Base-by-base conservation (phyloP, 176 grass and related monocot genomes). In the Eragrostis curvula region DNA sequence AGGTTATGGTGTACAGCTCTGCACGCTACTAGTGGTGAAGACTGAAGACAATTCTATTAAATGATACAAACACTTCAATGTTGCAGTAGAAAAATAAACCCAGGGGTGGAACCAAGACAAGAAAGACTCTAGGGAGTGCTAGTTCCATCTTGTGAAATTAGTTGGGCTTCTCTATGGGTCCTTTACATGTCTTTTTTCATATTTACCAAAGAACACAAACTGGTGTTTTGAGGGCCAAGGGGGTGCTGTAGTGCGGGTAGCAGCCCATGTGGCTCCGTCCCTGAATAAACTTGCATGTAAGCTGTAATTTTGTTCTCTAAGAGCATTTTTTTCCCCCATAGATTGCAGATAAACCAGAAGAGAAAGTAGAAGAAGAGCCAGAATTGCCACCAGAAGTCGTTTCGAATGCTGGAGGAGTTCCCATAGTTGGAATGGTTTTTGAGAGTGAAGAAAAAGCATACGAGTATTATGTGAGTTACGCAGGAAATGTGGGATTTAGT, bases 341-440 rank as follows among this genome's bases (percentile, higher is more conserved):
- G 95, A 77, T 74, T 75, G 74, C 76, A 77, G 87, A 87, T 77
- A 93, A 89, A 76, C 53, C 76, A 68, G 90, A 95, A 73, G 81
- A 83, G 70, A 81, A 82, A 74, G 70, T 70, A 75, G 90, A 90
- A 80, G 92, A 92, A 81, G 83, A 92, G 21, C 87, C 84, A 72
- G 83, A 91, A 23, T 81, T 98, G n/a, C 88, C 92, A 57, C 73
- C 71, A 68, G 92, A 95, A 70, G 84, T 86, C 12, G 47, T 98
- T 71, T 90, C 88, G 58, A 89, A 83, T 71, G 74, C 95, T 62
- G 93, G 90, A 61, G 95, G 95, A 88, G 78, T 95, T 43, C 92
- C 95, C 40, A 89, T 98, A 81, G 71, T 98, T 83, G 92, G 95
- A 68, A 93, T 98, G 92, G 81, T 86, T 46, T 98, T 98, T 25